A percentile compares a stretch with the other conserved stretches of the same genome.
These are phyloP conservation scores for grape (Vitis vinifera) DNA, from an alignment of 164 flowering plant genomes.

Conservation along the genomic window ASM3070453v1 NC_081820.1:4574001-4574500, in stretches of 20 bases:
- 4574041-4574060: constrained; percentile 63
- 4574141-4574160: neutral
- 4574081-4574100: constrained; percentile 35
- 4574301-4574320: too few species aligned
- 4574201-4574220: too few species aligned
- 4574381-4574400: constrained; percentile 34
- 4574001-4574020: constrained; percentile 30
- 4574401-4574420: constrained; percentile 47
- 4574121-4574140: constrained; percentile 2
- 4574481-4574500: constrained; percentile 43
- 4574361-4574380: constrained; percentile 55
- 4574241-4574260: neutral
- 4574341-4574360: constrained; percentile 56
- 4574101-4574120: constrained; percentile 69
- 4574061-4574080: constrained; percentile 62
- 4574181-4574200: too few species aligned
- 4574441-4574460: constrained; percentile 50
- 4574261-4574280: neutral
- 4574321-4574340: neutral
- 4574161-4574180: too few species aligned
- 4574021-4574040: constrained; percentile 56
- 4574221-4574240: too few species aligned
- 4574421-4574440: constrained; percentile 19
- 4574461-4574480: constrained; percentile 39
- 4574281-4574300: too few species aligned